Percentiles rank a stretch among this genome's conserved stretches.
Evolutionary conservation across 768 basidiomycete genomes (phyloP).

Genomic region (Leccinum uliginosum): DNA sequence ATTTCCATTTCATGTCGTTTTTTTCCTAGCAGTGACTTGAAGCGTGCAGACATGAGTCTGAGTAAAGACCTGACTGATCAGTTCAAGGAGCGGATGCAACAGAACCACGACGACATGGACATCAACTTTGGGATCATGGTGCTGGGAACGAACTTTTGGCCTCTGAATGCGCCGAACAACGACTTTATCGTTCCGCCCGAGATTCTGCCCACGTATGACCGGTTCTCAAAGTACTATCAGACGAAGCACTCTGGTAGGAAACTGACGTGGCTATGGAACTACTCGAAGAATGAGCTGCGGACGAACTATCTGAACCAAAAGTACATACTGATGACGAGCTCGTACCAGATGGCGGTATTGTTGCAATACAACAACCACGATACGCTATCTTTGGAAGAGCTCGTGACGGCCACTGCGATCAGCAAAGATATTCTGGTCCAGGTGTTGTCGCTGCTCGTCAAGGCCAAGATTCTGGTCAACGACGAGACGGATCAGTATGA

Average conservation of each 20-base stretch:
- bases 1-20: background rate
- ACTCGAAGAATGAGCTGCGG: constrained; percentile 92
- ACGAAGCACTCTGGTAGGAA: constrained; percentile 93
- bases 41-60: constrained; percentile 77
- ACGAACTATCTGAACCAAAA: constrained; percentile 93
- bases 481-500: constrained; percentile 90
- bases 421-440: constrained; percentile 76
- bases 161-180: constrained; percentile 74
- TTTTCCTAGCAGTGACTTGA: constrained; percentile 1
- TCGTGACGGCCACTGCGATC: constrained; percentile 75
- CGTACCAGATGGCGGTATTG: constrained; percentile 94
- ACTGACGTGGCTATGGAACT: constrained; percentile 98
- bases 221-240: constrained; percentile 91
- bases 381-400: constrained; percentile 76
- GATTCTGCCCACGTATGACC: constrained; percentile 81
- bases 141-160: constrained; percentile 95
- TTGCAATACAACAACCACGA: constrained; percentile 92
- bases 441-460: constrained; percentile 59
- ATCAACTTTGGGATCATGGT: constrained; percentile 93
- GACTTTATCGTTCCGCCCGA: constrained; percentile 89
- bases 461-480: constrained; percentile 85
- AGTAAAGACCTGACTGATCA: constrained; percentile 94
- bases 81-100: constrained; percentile 91
- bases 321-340: constrained; percentile 93
- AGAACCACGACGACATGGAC: constrained; percentile 80